These are phyloP conservation scores for Trypanosoma brucei DNA, from an alignment of 208 protist genomes.

Conservation along the genomic window DNA sequence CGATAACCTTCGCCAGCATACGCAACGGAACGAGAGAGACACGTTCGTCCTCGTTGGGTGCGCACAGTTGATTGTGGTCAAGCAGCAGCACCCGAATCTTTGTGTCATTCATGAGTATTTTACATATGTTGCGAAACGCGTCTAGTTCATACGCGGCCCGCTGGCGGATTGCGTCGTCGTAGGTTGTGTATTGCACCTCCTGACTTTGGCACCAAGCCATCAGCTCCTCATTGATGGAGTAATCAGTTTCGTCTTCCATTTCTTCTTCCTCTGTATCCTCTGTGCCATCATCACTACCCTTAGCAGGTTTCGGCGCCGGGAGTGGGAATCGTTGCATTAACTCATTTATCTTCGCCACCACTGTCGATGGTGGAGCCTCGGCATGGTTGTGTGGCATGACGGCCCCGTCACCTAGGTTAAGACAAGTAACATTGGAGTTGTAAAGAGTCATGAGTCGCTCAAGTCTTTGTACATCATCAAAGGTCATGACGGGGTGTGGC, in stretches of 20 bases:
- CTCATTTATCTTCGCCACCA: constrained; percentile 44
- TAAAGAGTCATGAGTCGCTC: constrained; percentile 35
- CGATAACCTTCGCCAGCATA: constrained; percentile 54
- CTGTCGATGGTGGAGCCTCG: constrained; percentile 29
- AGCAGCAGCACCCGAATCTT: constrained; percentile 49
- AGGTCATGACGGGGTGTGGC: constrained; percentile 47
- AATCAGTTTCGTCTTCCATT: constrained; percentile 26
- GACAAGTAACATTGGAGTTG: constrained; percentile 12
- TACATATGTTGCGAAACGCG: constrained; percentile 59
- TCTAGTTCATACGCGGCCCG: constrained; percentile 57
- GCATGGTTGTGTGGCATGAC: constrained; percentile 31
- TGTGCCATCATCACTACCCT: constrained; percentile 10
- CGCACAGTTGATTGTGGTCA: constrained; percentile 36
- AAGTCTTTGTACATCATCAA: constrained; percentile 55
- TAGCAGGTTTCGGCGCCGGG: constrained; percentile 24
- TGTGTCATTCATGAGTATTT: constrained; percentile 37
- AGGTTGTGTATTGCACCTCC: constrained; percentile 49
- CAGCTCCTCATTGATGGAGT: constrained; percentile 55
- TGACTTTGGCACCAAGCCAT: constrained; percentile 47
- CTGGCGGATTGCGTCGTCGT: constrained; percentile 48
- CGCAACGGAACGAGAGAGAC: constrained; percentile 45
- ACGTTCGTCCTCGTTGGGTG: constrained; percentile 27
- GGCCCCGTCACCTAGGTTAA: constrained; percentile 34
- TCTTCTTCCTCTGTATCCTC: constrained; percentile 28
- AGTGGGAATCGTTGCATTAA: constrained; percentile 62